Conservation (phyloP, 2,329 filamentous ascomycete species). For the Thelonectria blattea region DNA sequence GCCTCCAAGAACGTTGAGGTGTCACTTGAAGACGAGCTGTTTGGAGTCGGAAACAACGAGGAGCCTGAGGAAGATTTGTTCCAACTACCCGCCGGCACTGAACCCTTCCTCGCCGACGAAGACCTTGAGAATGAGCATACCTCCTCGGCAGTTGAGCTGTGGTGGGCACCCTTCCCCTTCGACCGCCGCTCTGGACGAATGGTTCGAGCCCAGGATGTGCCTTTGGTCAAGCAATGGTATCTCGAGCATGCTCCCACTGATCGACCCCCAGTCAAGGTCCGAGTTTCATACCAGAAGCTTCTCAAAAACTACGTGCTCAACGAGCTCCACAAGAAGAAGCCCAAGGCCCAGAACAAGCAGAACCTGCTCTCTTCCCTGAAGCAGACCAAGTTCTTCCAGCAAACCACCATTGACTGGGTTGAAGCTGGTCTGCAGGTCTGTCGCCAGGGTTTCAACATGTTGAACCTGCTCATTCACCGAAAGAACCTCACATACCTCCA, state of each 20-base stretch:
- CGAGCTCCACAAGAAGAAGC: slow-evolving; percentile 92
- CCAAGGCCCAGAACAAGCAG: slow-evolving; percentile 95
- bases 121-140: slow-evolving; percentile 90
- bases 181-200: slow-evolving; percentile 92
- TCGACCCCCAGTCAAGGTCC: slow-evolving; percentile 89
- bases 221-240: slow-evolving; percentile 97
- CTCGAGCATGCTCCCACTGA: slow-evolving; percentile 91
- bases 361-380: slow-evolving; percentile 89
- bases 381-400: slow-evolving; percentile 98
- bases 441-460: slow-evolving; percentile 98
- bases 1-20: slow-evolving; percentile 92
- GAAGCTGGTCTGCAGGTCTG: slow-evolving; percentile 98
- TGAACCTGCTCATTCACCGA: slow-evolving; percentile 95
- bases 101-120: slow-evolving; percentile 90
- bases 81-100: slow-evolving; percentile 76
- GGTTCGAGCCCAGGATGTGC: slow-evolving; percentile 96
- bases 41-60: slow-evolving; percentile 78
- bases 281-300: slow-evolving; percentile 97
- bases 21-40: slow-evolving; percentile 92
- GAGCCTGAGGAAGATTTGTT: slow-evolving; percentile 83
- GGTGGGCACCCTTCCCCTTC: slow-evolving; percentile 98
- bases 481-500: slow-evolving; percentile 99
- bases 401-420: slow-evolving; percentile 99
- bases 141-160: slow-evolving; percentile 86
- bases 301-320: slow-evolving; percentile 96